Evolutionary conservation across 768 basidiomycete species (phyloP).

Genomic region (Mycena kentingensis): DNA sequence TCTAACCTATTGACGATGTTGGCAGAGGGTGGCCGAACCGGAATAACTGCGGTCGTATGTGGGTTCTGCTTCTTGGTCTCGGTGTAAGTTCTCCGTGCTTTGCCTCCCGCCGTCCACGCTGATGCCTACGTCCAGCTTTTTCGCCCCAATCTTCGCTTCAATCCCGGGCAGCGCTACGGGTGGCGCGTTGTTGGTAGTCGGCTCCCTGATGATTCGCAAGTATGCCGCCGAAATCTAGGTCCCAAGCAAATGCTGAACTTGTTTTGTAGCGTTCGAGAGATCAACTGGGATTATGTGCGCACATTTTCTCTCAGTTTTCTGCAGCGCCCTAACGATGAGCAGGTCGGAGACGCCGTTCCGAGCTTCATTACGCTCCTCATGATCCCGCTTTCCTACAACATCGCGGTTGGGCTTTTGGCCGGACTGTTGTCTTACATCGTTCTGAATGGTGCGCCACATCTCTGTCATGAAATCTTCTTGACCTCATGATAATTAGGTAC

Average conservation of each 20-base stretch:
- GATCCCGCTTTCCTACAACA: constrained; percentile 81
- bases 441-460: constrained; percentile 53
- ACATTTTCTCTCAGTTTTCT: not conserved
- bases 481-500: constrained; percentile 31
- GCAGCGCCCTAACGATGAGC: not conserved
- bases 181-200: constrained; percentile 81
- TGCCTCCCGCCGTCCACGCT: not conserved
- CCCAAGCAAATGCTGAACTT: not conserved
- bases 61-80: constrained; percentile 80
- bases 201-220: constrained; percentile 89
- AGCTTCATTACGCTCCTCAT: constrained; percentile 82
- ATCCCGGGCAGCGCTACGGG: constrained; percentile 89
- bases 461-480: not conserved
- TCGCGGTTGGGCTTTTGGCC: constrained; percentile 87
- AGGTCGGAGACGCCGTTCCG: constrained; percentile 78
- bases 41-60: constrained; percentile 72
- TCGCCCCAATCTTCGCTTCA: constrained; percentile 85
- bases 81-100: constrained; percentile 38
- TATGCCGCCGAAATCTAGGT: constrained; percentile 32
- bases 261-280: constrained; percentile 62
- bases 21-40: constrained; percentile 87
- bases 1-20: not conserved
- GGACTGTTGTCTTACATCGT: constrained; percentile 72
- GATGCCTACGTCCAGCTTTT: constrained; percentile 49
- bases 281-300: constrained; percentile 82